Evolutionary conservation across 352 stramenopile genomes (phyloP).

Genomic region (Phytophthora vignae): DNA sequence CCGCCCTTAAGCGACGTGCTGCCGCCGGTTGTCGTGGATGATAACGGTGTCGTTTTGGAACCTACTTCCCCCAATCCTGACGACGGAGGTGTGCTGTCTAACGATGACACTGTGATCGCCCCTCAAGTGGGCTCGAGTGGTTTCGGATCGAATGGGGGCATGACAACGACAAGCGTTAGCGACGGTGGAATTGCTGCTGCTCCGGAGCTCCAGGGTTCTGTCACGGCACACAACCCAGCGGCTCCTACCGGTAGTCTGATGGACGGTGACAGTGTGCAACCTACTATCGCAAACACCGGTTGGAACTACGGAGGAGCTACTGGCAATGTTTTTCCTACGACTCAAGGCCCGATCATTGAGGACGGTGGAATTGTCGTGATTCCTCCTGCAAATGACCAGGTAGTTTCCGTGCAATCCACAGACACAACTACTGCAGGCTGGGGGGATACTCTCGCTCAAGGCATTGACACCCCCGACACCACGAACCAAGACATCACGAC

Average conservation of each 20-base stretch:
- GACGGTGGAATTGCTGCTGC: not conserved
- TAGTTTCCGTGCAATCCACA: not conserved
- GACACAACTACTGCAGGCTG: not conserved
- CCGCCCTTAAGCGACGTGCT: conserved; percentile 1
- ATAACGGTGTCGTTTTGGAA: not conserved
- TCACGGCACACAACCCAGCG: not conserved
- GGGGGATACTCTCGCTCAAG: too few relatives aligned
- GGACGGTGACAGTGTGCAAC: not conserved
- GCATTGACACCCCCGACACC: too few relatives aligned
- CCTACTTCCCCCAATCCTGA: not conserved
- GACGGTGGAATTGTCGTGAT: not conserved
- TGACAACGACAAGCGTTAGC: not conserved
- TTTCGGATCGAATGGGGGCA: not conserved
- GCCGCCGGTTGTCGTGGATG: not conserved
- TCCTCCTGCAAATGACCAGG: not conserved
- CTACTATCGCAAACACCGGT: not conserved
- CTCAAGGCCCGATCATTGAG: not conserved
- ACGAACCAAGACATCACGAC: too few relatives aligned
- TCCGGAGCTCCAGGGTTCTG: not conserved
- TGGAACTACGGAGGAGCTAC: not conserved
- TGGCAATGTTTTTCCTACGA: too few relatives aligned
- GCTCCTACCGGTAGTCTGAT: not conserved
- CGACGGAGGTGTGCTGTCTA: not conserved
- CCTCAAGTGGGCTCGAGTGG: not conserved
- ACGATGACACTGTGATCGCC: not conserved